phyloP scores from a whole-genome alignment of 179 eudicot genomes.

The Actinidia arguta region DNA sequence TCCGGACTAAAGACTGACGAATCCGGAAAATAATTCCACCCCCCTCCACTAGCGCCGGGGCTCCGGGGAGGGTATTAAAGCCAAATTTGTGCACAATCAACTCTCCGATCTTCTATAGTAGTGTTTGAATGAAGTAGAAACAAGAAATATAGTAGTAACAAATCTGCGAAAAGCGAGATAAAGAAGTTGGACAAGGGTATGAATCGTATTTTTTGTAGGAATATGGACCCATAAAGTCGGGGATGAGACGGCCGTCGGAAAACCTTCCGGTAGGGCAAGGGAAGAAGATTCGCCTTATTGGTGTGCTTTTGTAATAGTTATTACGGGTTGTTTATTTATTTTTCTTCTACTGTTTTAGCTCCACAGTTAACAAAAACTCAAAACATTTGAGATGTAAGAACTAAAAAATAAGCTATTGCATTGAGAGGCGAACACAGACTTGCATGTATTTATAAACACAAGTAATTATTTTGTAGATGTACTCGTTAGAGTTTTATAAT shows the following conservation, averaged over 20 bases:
- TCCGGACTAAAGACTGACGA: neutral
- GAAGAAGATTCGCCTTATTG: neutral
- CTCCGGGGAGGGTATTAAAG: too few relatives aligned
- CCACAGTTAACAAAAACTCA: too few relatives aligned
- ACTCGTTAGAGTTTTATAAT: too few relatives aligned
- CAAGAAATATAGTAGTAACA: neutral
- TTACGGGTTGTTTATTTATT: too few relatives aligned
- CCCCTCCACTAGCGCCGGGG: slow-evolving; percentile 62
- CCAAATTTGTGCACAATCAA: slow-evolving; percentile 29
- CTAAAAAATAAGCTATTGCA: too few relatives aligned
- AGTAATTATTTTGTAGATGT: too few relatives aligned
- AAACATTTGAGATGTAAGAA: too few relatives aligned
- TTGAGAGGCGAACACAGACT: too few relatives aligned
- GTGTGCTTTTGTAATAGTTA: neutral
- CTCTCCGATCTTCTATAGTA: slow-evolving; percentile 30
- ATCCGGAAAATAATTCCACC: slow-evolving; percentile 17
- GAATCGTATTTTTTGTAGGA: neutral
- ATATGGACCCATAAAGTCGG: slow-evolving; percentile 5
- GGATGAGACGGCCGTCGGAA: slow-evolving; percentile 12
- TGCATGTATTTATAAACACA: too few relatives aligned
- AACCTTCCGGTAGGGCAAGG: neutral
- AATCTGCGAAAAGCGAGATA: too few relatives aligned
- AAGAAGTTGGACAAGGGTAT: too few relatives aligned
- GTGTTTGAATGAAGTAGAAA: slow-evolving; percentile 28
- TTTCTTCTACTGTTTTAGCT: too few relatives aligned